Evolutionary conservation across 306 rosid species (phyloP).

Genomic region (Senna tora): DNA sequence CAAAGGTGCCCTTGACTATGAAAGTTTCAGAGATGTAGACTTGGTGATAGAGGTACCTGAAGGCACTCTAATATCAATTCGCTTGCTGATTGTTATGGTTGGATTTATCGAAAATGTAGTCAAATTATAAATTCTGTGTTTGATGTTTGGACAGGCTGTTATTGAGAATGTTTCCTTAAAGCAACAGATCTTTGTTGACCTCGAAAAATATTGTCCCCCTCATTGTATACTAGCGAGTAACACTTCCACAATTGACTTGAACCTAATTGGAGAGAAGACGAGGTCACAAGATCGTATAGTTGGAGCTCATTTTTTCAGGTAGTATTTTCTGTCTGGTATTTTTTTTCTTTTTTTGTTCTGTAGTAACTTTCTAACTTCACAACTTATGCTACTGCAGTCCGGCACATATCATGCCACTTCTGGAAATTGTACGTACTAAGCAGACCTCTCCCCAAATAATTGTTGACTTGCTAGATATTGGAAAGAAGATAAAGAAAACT

Average conservation of each 20-base stretch:
- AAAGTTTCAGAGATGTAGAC: slow-evolving; percentile 87
- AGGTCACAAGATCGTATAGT: slow-evolving; percentile 79
- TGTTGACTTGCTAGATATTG: slow-evolving; percentile 83
- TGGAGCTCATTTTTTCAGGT: slow-evolving; percentile 99
- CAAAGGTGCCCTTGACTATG: slow-evolving; percentile 73
- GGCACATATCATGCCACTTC: slow-evolving; percentile 94
- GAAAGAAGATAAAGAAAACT: slow-evolving; percentile 83
- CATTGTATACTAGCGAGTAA: slow-evolving; percentile 94
- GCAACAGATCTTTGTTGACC: slow-evolving; percentile 92
- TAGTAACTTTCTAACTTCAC: slow-evolving; percentile 26
- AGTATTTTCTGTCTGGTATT: slow-evolving; percentile 13
- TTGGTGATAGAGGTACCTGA: slow-evolving; percentile 88
- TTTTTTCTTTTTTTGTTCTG: neutral
- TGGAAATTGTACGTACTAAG: slow-evolving; percentile 89
- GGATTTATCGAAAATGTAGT: slow-evolving; percentile 23
- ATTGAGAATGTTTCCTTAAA: slow-evolving; percentile 84
- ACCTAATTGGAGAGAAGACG: slow-evolving; percentile 84
- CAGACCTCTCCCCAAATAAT: slow-evolving; percentile 82
- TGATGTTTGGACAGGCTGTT: slow-evolving; percentile 78
- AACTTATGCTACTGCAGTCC: slow-evolving; percentile 69
- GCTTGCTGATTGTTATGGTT: slow-evolving; percentile 10
- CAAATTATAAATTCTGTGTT: slow-evolving; percentile 35
- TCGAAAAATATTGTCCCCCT: slow-evolving; percentile 84
- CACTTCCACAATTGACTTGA: slow-evolving; percentile 96
- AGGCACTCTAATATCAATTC: slow-evolving; percentile 16